Evolutionary conservation across 2,329 filamentous ascomycete species (phyloP).

Genomic region (Dendrostoma leiphaemia): DNA sequence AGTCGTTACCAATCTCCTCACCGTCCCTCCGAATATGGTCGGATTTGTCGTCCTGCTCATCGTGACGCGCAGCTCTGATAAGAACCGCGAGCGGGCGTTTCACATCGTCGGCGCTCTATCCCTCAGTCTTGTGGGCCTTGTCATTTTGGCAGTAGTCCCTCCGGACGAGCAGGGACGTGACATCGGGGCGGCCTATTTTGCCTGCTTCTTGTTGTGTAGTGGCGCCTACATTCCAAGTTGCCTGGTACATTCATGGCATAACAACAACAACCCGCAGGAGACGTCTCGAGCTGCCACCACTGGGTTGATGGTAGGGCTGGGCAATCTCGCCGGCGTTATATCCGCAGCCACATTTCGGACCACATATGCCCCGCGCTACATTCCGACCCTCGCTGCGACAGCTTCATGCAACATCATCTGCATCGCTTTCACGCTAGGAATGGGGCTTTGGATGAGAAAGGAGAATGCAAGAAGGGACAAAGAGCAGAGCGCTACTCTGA

Average conservation of each 20-base stretch:
- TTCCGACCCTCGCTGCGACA: slow-evolving; percentile 44
- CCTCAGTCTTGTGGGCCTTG: slow-evolving; percentile 40
- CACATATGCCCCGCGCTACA: slow-evolving; percentile 46
- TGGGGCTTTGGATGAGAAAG: slow-evolving; percentile 44
- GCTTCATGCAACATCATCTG: slow-evolving; percentile 37
- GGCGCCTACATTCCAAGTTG: slow-evolving; percentile 45
- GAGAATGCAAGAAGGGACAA: slow-evolving; percentile 40
- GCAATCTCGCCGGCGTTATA: slow-evolving; percentile 48
- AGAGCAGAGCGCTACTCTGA: slow-evolving; percentile 32
- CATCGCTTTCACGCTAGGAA: slow-evolving; percentile 34
- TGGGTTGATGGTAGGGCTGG: slow-evolving; percentile 44
- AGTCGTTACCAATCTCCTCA: slow-evolving; percentile 47
- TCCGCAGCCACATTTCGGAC: slow-evolving; percentile 42
- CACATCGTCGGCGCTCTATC: slow-evolving; percentile 39
- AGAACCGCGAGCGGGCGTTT: slow-evolving; percentile 42
- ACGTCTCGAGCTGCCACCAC: slow-evolving; percentile 47
- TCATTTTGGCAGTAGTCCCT: slow-evolving; percentile 37
- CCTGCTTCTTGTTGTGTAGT: slow-evolving; percentile 44
- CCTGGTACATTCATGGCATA: slow-evolving; percentile 49
- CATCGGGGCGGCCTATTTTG: slow-evolving; percentile 46
- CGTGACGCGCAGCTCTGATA: slow-evolving; percentile 42
- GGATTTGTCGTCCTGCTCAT: slow-evolving; percentile 43
- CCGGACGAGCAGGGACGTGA: slow-evolving; percentile 37
- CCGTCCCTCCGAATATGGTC: slow-evolving; percentile 45
- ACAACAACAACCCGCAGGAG: slow-evolving; percentile 52